Evolutionary conservation across 163 green algal genomes (phyloP).

Genomic region (Chloroidium sp.): DNA sequence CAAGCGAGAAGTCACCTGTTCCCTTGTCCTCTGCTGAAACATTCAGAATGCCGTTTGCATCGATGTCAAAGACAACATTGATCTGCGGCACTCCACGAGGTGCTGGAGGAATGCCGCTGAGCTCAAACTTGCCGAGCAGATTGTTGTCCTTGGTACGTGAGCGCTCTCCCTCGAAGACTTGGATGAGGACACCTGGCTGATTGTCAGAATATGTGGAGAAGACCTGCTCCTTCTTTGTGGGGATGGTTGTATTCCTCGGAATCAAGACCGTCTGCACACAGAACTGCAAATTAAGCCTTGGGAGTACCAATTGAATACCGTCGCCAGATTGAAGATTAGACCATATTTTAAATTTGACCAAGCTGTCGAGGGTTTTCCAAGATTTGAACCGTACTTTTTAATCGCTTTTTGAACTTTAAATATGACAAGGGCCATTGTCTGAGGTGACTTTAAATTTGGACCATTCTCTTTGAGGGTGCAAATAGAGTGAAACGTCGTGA

Average conservation of each 20-base stretch:
- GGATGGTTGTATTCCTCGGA: slow-evolving; percentile 94
- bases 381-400: too few relatives aligned
- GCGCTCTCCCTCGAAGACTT: slow-evolving; percentile 85
- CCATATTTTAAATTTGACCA: too few relatives aligned
- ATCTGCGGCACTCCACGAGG: slow-evolving; percentile 89
- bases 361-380: too few relatives aligned
- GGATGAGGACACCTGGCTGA: slow-evolving; percentile 87
- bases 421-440: too few relatives aligned
- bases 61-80: slow-evolving; percentile 88
- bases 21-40: slow-evolving; percentile 90
- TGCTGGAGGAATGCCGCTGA: slow-evolving; percentile 85
- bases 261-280: slow-evolving; percentile 75
- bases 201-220: slow-evolving; percentile 97
- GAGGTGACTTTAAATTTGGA: too few relatives aligned
- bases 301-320: too few relatives aligned
- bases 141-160: slow-evolving; percentile 87
- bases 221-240: slow-evolving; percentile 98
- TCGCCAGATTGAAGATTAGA: too few relatives aligned
- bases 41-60: slow-evolving; percentile 92
- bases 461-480: too few relatives aligned
- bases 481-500: too few relatives aligned
- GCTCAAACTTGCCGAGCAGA: slow-evolving; percentile 94
- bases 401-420: too few relatives aligned
- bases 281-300: neutral
- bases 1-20: slow-evolving; percentile 6